Conservation (phyloP, 2,329 filamentous ascomycete species). For the Talaromyces sp. region DNA sequence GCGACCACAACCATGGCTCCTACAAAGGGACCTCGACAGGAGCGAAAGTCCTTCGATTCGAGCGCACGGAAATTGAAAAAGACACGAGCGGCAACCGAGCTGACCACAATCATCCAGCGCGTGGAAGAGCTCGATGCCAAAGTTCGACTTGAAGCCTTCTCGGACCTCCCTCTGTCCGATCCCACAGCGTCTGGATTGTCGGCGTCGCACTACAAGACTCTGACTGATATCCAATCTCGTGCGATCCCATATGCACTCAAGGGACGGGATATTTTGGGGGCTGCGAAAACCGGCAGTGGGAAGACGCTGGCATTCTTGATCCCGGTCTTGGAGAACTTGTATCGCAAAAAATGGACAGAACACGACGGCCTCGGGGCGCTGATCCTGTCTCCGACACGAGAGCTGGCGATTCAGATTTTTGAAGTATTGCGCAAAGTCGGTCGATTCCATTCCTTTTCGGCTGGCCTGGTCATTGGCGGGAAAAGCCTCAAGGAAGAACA, state of each 20-base stretch:
- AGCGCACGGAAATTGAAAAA: slow-evolving; percentile 34
- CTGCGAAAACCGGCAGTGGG: slow-evolving; percentile 90
- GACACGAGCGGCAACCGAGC: slow-evolving; percentile 41
- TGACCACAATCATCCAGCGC: slow-evolving; percentile 35
- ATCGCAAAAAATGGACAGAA: slow-evolving; percentile 82
- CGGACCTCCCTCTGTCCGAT: slow-evolving; percentile 77
- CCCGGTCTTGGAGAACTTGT: slow-evolving; percentile 87
- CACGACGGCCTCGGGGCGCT: slow-evolving; percentile 86
- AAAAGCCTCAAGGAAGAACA: slow-evolving; percentile 85
- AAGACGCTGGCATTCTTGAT: slow-evolving; percentile 93
- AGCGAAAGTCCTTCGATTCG: slow-evolving; percentile 20
- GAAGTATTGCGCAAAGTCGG: slow-evolving; percentile 88
- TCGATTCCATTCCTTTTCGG: slow-evolving; percentile 81
- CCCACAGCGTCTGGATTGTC: slow-evolving; percentile 74
- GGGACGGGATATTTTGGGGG: slow-evolving; percentile 81
- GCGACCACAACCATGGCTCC: slow-evolving; percentile 26
- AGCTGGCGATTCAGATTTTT: slow-evolving; percentile 95
- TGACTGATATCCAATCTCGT: slow-evolving; percentile 86
- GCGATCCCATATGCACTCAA: slow-evolving; percentile 86
- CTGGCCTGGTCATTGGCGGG: slow-evolving; percentile 87
- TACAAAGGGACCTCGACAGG: slow-evolving; percentile 18
- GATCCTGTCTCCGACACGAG: slow-evolving; percentile 88
- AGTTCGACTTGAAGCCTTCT: slow-evolving; percentile 60
- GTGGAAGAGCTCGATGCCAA: slow-evolving; percentile 42
- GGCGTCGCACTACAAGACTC: slow-evolving; percentile 77